phyloP scores from a whole-genome alignment of 2,329 filamentous ascomycete genomes.

The Mariannaea sp. region DNA sequence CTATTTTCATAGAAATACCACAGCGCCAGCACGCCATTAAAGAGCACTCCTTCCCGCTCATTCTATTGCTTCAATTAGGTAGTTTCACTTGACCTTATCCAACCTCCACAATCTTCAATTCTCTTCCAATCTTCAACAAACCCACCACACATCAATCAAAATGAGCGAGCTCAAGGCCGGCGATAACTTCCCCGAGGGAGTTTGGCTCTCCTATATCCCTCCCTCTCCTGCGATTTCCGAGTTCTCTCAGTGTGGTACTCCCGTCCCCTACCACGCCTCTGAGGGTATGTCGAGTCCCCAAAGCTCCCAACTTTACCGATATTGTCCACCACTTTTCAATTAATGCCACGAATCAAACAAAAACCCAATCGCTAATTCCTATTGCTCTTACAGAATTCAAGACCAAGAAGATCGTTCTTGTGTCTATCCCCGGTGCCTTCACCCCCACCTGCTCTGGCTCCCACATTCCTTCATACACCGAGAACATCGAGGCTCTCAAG shows the following conservation, averaged over 20 bases:
- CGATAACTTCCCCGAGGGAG: conserved; percentile 79
- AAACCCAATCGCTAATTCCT: conserved; percentile 9
- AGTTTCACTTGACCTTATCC: no score
- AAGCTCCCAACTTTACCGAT: conserved; percentile 4
- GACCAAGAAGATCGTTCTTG: conserved; percentile 60
- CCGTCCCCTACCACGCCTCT: conserved; percentile 78
- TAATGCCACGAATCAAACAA: neutral
- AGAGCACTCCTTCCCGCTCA: conserved; percentile 14
- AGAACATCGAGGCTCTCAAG: conserved; percentile 71
- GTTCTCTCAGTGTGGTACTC: conserved; percentile 78
- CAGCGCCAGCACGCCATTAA: conserved; percentile 4
- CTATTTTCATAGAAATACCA: conserved; percentile 2
- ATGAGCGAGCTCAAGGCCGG: conserved; percentile 76
- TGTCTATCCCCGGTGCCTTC: conserved; percentile 73
- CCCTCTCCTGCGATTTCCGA: conserved; percentile 70
- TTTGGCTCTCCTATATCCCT: conserved; percentile 84
- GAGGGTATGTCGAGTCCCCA: conserved; percentile 56
- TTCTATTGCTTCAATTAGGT: neutral
- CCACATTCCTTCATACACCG: conserved; percentile 81
- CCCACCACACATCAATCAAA: conserved; percentile 18
- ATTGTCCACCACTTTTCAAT: conserved; percentile 4
- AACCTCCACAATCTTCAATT: conserved; percentile 7
- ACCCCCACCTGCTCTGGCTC: conserved; percentile 83
- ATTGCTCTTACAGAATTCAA: conserved; percentile 52
- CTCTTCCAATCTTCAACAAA: conserved; percentile 3